Conservation (phyloP, 176 grass and related monocot genomes). For the Oryza brachyantha region DNA sequence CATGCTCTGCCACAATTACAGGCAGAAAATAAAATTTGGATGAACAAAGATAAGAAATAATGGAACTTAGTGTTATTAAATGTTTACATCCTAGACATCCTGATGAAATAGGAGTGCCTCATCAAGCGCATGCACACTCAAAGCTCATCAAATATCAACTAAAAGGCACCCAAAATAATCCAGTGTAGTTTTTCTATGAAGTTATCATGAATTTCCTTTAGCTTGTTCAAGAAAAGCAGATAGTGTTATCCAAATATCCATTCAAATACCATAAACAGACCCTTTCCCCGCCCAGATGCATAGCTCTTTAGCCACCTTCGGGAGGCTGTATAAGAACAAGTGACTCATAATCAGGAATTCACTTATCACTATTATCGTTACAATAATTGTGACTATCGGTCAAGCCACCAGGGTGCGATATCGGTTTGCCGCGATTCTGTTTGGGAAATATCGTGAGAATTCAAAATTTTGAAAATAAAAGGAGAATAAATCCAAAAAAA, state of each 20-base stretch:
- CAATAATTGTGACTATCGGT: no score
- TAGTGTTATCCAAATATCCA: neutral
- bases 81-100: neutral
- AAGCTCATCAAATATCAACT: neutral
- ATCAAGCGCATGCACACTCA: neutral
- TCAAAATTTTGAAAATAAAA: no score
- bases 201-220: conserved; percentile 19
- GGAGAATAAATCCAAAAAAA: no score
- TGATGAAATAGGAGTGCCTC: neutral
- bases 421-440: no score
- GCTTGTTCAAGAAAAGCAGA: conserved; percentile 14
- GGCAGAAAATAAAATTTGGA: neutral
- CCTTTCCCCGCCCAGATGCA: neutral
- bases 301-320: neutral
- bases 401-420: no score
- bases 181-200: neutral
- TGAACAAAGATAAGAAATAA: neutral
- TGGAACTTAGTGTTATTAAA: conserved; percentile 2
- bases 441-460: no score
- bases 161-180: neutral
- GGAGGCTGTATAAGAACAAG: neutral
- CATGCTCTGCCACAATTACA: neutral
- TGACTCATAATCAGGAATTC: neutral
- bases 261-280: neutral
- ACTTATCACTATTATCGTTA: neutral